Conservation (phyloP, 768 basidiomycete species). For the Lenzites betulinus region DNA sequence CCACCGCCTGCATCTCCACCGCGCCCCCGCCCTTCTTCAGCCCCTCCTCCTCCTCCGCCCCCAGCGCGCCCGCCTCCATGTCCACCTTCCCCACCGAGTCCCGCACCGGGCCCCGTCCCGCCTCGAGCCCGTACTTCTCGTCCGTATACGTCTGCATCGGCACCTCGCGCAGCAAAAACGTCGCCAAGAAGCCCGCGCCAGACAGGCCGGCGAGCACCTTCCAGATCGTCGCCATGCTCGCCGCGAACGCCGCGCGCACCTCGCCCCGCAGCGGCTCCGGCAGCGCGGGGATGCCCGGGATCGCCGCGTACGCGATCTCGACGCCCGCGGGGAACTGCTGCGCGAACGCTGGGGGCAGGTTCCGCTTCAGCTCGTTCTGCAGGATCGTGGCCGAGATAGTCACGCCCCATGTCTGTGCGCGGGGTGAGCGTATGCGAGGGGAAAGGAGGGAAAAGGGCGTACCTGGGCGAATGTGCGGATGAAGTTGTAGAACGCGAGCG, state of each 20-base stretch:
- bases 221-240: conserved; percentile 44
- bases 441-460: not conserved
- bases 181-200: conserved; percentile 38
- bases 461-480: conserved; percentile 30
- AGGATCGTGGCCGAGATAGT: conserved; percentile 52
- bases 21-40: not conserved
- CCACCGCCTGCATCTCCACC: not conserved
- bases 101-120: not conserved
- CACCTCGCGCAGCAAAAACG: conserved; percentile 35
- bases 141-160: conserved; percentile 24
- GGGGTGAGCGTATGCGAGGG: not conserved
- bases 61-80: not conserved
- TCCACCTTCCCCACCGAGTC: too few species aligned
- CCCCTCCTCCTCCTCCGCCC: not conserved
- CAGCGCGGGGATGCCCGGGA: conserved; percentile 43
- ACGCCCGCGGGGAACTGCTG: conserved; percentile 37
- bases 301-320: conserved; percentile 48
- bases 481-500: conserved; percentile 37
- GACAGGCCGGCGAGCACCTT: conserved; percentile 42
- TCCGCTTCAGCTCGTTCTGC: conserved; percentile 47
- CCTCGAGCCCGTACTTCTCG: conserved; percentile 20
- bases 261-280: conserved; percentile 33
- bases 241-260: conserved; percentile 45
- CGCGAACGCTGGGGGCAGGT: conserved; percentile 43
- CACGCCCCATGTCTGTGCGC: conserved; percentile 50